Evolutionary conservation across 169 alveolate species (phyloP).

Genomic region (Cryptosporidium xiaoi): DNA sequence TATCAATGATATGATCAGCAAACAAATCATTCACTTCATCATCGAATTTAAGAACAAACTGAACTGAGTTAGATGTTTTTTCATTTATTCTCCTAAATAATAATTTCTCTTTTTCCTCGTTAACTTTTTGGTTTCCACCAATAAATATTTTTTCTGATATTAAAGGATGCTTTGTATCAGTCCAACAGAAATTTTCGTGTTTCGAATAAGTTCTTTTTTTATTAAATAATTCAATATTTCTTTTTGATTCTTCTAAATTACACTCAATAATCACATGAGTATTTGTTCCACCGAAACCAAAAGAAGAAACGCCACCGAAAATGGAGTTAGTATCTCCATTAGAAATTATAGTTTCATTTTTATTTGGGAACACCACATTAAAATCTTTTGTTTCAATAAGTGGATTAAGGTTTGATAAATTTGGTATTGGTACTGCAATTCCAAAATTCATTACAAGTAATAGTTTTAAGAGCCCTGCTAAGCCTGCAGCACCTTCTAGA

Average conservation of each 20-base stretch:
- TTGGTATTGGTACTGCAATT: conserved; percentile 65
- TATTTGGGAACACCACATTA: conserved; percentile 18
- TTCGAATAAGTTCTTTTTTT: neutral
- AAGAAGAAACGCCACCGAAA: conserved; percentile 58
- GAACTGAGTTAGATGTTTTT: conserved; percentile 1
- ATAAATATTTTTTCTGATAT: conserved; percentile 26
- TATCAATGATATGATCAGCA: conserved; percentile 54
- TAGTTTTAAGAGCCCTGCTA: conserved; percentile 72
- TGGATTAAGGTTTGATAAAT: conserved; percentile 36
- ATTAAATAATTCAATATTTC: conserved; percentile 4
- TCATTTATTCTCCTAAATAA: conserved; percentile 9
- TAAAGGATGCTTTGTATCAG: conserved; percentile 69
- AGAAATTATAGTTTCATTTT: conserved; percentile 3
- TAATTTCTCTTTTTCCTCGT: neutral
- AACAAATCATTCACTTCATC: conserved; percentile 10
- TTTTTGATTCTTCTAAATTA: neutral
- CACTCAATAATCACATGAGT: conserved; percentile 70
- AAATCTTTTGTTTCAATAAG: conserved; percentile 36
- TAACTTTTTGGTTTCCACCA: neutral
- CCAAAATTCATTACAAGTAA: conserved; percentile 26
- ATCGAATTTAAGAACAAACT: conserved; percentile 20
- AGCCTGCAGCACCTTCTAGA: conserved; percentile 78
- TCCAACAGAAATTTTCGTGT: conserved; percentile 31
- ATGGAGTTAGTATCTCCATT: conserved; percentile 15
- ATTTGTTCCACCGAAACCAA: conserved; percentile 75